These are phyloP conservation scores for Entamoeba invadens DNA, from an alignment of 208 protist genomes.

Conservation along the genomic window DNA sequence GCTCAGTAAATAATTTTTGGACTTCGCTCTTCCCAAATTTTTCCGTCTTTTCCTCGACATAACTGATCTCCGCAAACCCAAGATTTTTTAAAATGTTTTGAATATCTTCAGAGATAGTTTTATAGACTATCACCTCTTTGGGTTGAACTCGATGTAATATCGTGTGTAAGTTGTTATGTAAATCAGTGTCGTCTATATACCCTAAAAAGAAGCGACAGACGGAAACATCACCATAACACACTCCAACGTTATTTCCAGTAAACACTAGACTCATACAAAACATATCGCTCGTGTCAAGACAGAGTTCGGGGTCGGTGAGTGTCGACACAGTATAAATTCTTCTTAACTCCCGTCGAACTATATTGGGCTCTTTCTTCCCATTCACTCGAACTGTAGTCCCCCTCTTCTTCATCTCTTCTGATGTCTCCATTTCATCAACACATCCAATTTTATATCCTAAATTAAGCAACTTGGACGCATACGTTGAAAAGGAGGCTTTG, in stretches of 20 bases:
- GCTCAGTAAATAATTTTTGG: background rate
- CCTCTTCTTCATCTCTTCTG: background rate
- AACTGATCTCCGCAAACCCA: background rate
- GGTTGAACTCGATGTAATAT: background rate
- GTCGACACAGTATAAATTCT: slow-evolving; percentile 5
- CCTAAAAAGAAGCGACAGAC: background rate
- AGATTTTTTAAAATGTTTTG: background rate
- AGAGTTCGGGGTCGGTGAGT: background rate
- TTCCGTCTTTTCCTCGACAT: background rate
- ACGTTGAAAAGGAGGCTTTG: slow-evolving; percentile 63
- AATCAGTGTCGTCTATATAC: background rate
- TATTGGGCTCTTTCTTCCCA: background rate
- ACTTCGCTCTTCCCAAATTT: background rate
- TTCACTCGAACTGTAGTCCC: background rate
- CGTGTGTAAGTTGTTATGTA: background rate
- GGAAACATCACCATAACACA: background rate
- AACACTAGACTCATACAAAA: background rate
- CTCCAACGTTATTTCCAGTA: background rate
- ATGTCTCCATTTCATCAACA: slow-evolving; percentile 10
- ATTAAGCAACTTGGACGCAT: slow-evolving; percentile 66
- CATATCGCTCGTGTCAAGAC: background rate
- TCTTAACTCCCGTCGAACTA: background rate
- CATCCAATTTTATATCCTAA: slow-evolving; percentile 59
- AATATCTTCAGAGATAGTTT: background rate
- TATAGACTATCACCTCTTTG: background rate